These are phyloP conservation scores for Corrigiola litoralis DNA, from an alignment of 179 eudicot species.

Conservation along the genomic window DNA sequence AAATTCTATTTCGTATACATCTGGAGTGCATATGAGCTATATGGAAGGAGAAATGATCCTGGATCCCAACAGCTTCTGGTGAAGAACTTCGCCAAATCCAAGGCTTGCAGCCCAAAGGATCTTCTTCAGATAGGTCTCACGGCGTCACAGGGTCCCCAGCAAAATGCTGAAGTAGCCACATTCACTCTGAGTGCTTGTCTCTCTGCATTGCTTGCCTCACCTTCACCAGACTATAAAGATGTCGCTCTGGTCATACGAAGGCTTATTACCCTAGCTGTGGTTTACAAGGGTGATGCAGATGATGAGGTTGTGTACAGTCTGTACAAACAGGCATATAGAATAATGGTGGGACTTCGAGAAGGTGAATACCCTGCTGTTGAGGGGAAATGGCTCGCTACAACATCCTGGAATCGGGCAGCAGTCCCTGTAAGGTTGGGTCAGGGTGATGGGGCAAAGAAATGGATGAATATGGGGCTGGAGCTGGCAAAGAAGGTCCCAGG, in stretches of 20 bases:
- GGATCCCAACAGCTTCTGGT: constrained; percentile 57
- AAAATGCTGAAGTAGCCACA: constrained; percentile 70
- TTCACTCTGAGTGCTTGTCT: constrained; percentile 61
- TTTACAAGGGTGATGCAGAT: constrained; percentile 61
- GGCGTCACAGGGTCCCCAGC: constrained; percentile 60
- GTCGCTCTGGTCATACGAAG: constrained; percentile 64
- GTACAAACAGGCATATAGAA: constrained; percentile 78
- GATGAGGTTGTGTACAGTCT: constrained; percentile 54
- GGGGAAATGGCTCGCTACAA: constrained; percentile 90
- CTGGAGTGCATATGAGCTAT: constrained; percentile 60
- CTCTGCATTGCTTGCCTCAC: constrained; percentile 58
- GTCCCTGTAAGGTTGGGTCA: constrained; percentile 64
- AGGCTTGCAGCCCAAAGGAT: constrained; percentile 63
- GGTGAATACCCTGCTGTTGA: constrained; percentile 79
- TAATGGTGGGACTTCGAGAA: constrained; percentile 85
- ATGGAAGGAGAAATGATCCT: constrained; percentile 51
- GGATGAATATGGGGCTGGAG: constrained; percentile 83
- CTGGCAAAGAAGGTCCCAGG: constrained; percentile 77
- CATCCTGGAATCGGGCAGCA: constrained; percentile 95
- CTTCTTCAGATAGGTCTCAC: constrained; percentile 72
- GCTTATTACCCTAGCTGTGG: constrained; percentile 43
- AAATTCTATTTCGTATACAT: constrained; percentile 53
- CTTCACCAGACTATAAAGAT: constrained; percentile 61
- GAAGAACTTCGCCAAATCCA: constrained; percentile 56
- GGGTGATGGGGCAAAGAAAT: constrained; percentile 62